phyloP scores from a whole-genome alignment of 169 alveolate species.

The Plasmodium ovale region DNA sequence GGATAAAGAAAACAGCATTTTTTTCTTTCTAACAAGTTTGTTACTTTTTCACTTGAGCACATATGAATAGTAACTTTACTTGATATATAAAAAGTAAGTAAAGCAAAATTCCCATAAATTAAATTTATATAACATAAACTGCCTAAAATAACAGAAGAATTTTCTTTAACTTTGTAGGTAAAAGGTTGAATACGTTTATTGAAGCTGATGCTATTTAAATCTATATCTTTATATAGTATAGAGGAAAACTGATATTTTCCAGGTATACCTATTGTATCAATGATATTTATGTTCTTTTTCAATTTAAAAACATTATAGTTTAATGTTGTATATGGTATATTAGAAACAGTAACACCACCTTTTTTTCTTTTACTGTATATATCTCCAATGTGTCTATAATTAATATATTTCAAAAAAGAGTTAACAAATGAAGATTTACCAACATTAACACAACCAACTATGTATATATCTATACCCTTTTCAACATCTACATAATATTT shows the following conservation, averaged over 20 bases:
- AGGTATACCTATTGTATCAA: constrained; percentile 92
- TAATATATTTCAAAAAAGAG: constrained; percentile 86
- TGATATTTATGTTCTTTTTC: constrained; percentile 85
- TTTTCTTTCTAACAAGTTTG: constrained; percentile 73
- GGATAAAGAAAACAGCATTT: constrained; percentile 83
- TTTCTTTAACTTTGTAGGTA: constrained; percentile 80
- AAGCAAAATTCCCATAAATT: constrained; percentile 60
- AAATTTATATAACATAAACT: constrained; percentile 81
- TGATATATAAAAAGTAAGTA: constrained; percentile 79
- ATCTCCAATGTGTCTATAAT: constrained; percentile 84
- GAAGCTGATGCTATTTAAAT: constrained; percentile 79
- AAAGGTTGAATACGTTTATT: constrained; percentile 81
- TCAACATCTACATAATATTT: constrained; percentile 79
- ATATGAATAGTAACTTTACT: constrained; percentile 82
- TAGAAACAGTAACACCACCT: constrained; percentile 92
- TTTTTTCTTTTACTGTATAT: constrained; percentile 79
- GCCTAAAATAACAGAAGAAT: constrained; percentile 84
- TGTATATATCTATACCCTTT: constrained; percentile 81
- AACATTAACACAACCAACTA: constrained; percentile 89
- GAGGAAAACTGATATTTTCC: constrained; percentile 80
- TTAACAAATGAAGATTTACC: constrained; percentile 91
- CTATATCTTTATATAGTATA: constrained; percentile 78
- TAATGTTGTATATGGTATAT: constrained; percentile 91
- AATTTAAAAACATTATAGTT: constrained; percentile 87
- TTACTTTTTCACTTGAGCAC: constrained; percentile 78